Conservation (phyloP, 768 basidiomycete genomes). For the Agrocybe chaxingu region DNA sequence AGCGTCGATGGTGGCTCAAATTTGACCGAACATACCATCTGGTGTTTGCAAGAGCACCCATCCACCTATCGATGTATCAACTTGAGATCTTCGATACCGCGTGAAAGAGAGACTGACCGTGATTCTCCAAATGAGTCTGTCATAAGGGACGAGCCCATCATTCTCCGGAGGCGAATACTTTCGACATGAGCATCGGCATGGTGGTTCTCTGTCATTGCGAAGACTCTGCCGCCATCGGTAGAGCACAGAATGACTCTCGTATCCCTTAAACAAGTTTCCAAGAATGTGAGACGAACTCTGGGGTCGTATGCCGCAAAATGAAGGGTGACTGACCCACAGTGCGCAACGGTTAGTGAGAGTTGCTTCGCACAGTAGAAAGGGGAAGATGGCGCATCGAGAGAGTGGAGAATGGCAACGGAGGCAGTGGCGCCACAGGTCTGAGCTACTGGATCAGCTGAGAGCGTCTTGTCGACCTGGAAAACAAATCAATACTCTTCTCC, state of each 20-base stretch:
- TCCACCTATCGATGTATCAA: slow-evolving; percentile 59
- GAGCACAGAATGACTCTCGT: slow-evolving; percentile 85
- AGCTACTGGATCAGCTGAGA: slow-evolving; percentile 67
- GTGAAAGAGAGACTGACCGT: slow-evolving; percentile 42
- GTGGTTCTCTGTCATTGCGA: slow-evolving; percentile 90
- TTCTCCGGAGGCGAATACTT: slow-evolving; percentile 76
- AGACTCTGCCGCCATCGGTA: slow-evolving; percentile 66
- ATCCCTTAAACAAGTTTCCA: slow-evolving; percentile 50
- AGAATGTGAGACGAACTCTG: slow-evolving; percentile 6
- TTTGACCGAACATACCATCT: slow-evolving; percentile 54
- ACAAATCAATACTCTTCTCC: slow-evolving; percentile 4
- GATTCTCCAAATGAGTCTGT: slow-evolving; percentile 95
- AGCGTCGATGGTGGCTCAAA: not conserved
- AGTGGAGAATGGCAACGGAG: slow-evolving; percentile 88
- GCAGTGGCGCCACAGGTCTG: slow-evolving; percentile 86
- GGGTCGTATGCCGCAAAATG: not conserved
- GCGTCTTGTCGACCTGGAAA: slow-evolving; percentile 66
- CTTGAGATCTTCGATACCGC: not conserved
- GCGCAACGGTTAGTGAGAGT: slow-evolving; percentile 83
- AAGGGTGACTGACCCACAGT: slow-evolving; percentile 67
- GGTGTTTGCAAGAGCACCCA: slow-evolving; percentile 92
- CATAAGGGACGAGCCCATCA: slow-evolving; percentile 87
- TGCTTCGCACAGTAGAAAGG: slow-evolving; percentile 82
- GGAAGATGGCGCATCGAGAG: slow-evolving; percentile 72
- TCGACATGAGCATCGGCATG: slow-evolving; percentile 93